Conservation (phyloP, 164 flowering plant species). For the Chimonanthus praecox region DNA sequence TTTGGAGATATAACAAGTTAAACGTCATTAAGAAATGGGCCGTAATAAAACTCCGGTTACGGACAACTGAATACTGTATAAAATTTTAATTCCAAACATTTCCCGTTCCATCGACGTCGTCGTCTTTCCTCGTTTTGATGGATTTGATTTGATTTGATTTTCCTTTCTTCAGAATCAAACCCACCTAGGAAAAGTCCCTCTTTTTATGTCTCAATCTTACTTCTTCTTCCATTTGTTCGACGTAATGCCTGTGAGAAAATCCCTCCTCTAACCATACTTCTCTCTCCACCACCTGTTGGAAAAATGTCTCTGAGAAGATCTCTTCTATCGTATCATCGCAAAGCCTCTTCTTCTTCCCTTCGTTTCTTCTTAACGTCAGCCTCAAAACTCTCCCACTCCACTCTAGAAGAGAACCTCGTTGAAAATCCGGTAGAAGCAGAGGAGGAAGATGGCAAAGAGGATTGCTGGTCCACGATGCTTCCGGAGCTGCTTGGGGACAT, state of each 20-base stretch:
- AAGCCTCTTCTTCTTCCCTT: neutral
- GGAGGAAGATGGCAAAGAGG: slow-evolving; percentile 1
- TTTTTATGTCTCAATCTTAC: no score
- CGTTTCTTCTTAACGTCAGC: neutral
- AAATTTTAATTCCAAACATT: no score
- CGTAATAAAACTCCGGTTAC: no score
- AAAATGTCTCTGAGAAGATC: neutral
- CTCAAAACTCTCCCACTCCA: neutral
- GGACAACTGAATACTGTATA: no score
- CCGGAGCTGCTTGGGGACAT: slow-evolving; percentile 80
- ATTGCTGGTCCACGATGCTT: slow-evolving; percentile 56
- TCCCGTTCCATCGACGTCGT: no score
- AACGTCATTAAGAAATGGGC: no score
- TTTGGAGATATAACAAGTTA: no score
- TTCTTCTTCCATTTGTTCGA: neutral
- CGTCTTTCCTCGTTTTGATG: no score
- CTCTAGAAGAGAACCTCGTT: neutral
- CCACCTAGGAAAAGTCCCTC: no score
- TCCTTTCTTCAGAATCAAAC: no score
- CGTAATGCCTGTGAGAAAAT: slow-evolving; percentile 8
- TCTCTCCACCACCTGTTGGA: neutral
- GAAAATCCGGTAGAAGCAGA: neutral
- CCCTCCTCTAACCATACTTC: neutral
- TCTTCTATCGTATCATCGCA: neutral
- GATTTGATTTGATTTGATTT: no score